These are phyloP conservation scores for Thalassiosira livingstoniorum DNA, from an alignment of 352 stramenopile species.

Conservation along the genomic window DNA sequence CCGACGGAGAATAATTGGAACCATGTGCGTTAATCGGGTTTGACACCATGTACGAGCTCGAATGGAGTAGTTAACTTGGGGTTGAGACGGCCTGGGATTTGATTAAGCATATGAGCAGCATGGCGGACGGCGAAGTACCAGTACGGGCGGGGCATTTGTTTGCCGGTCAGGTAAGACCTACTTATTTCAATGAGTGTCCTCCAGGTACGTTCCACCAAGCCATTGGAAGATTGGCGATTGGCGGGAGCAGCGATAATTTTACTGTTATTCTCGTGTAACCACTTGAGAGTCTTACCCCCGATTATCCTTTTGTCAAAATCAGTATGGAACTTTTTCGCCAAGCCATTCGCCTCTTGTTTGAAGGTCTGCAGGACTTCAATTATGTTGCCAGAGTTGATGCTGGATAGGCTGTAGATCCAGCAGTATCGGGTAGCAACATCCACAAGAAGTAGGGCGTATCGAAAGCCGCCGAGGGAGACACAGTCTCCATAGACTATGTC, in stretches of 20 bases:
- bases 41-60: conserved; percentile 14
- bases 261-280: neutral
- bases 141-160: conserved; percentile 18
- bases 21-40: conserved; percentile 6
- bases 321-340: conserved; percentile 14
- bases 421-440: conserved; percentile 16
- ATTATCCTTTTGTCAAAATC: neutral
- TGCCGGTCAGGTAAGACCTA: conserved; percentile 31
- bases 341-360: neutral
- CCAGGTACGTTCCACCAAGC: conserved; percentile 33
- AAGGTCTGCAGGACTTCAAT: conserved; percentile 16
- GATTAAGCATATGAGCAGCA: conserved; percentile 17
- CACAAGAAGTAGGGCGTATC: conserved; percentile 32
- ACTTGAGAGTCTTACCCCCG: neutral
- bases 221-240: conserved; percentile 27
- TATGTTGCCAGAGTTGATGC: conserved; percentile 11
- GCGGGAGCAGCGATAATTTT: conserved; percentile 27
- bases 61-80: conserved; percentile 15
- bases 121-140: conserved; percentile 23
- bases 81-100: conserved; percentile 15
- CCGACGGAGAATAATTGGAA: conserved; percentile 22
- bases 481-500: conserved; percentile 32
- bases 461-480: neutral
- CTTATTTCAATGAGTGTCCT: conserved; percentile 24
- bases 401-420: conserved; percentile 18